Evolutionary conservation across 345 rosid genomes (phyloP), one percentile per base, ranked within the genome.

Genomic region (Brassica juncea): DNA sequence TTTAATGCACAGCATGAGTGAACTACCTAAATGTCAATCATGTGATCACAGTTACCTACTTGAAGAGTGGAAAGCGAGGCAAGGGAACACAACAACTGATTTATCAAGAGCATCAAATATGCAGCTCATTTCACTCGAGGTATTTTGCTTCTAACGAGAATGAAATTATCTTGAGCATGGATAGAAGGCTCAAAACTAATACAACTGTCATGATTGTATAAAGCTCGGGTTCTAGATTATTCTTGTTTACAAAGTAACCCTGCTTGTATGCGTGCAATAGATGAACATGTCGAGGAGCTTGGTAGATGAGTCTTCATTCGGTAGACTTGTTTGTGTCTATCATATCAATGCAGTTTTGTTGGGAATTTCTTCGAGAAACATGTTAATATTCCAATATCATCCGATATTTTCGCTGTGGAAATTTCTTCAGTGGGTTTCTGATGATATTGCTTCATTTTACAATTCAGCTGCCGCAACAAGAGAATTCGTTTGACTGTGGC

Each of bases 21-120:
- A 73, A 54, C 60, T 19, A 61, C 58, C 32, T 44, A 63, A 35
- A 28, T 77, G 47, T 11, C 23, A 27, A 25, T 52, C 39, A 54
- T 76, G 84, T 73, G 76, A 74, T 83, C 68, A 37, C 86, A 95
- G 99, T 75, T 95, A 95, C 80, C 83, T 95, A 71, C 82, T 77
- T 83, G 97, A 95, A 86, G 98, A 95, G 85, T 95, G 97, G 98
- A 90, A 87, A 82, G 87, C 85, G 80, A 95, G 90, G 86, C 87
- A 92, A 60, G 82, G 76, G 52, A 84, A 84, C 12, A 32, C 82
- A 63, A 80, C 84, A 8, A 88, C 80, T 66, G 87, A 87, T 39
- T 59, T 87, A 76, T 78, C 86, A 54, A 88, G 83, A 57, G 83
- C 87, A 84, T 75, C 87, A 78, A 70, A 80, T 77, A 64, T 95